Evolutionary conservation across 2,329 filamentous ascomycete genomes (phyloP).

Genomic region (Hypoxylon sp.): DNA sequence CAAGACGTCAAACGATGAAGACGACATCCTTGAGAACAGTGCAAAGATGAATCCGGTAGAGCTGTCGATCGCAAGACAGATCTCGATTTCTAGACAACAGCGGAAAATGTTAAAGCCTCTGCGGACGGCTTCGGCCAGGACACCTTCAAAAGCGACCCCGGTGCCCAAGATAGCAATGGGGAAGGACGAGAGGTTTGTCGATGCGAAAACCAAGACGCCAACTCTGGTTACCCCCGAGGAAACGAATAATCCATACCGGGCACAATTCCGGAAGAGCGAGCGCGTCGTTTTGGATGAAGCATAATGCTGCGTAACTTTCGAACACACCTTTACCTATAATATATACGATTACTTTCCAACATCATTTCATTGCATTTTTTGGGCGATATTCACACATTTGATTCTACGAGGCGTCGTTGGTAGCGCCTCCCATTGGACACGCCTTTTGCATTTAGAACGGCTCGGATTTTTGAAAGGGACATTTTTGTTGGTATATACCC

Average conservation of each 20-base stretch:
- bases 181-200: constrained; percentile 56
- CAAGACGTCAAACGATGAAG: constrained; percentile 55
- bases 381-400: constrained; percentile 15
- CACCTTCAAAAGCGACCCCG: constrained; percentile 51
- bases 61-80: constrained; percentile 77
- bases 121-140: constrained; percentile 54
- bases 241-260: constrained; percentile 53
- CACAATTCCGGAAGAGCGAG: constrained; percentile 67
- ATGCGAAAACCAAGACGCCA: constrained; percentile 63
- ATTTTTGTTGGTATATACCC: constrained; percentile 38
- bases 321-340: constrained; percentile 1
- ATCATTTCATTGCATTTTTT: constrained; percentile 18
- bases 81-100: constrained; percentile 75
- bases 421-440: constrained; percentile 13
- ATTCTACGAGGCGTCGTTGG: constrained; percentile 34
- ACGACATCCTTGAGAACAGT: constrained; percentile 54
- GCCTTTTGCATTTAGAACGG: constrained; percentile 27
- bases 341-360: neutral
- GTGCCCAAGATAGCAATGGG: constrained; percentile 48
- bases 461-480: constrained; percentile 1
- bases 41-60: constrained; percentile 69
- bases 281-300: constrained; percentile 66
- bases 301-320: constrained; percentile 43
- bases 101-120: constrained; percentile 71
- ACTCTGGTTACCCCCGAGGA: constrained; percentile 61